These are phyloP conservation scores for Microsporum ferrugineum DNA, from an alignment of 2,329 filamentous ascomycete genomes.

Conservation along the genomic window DNA sequence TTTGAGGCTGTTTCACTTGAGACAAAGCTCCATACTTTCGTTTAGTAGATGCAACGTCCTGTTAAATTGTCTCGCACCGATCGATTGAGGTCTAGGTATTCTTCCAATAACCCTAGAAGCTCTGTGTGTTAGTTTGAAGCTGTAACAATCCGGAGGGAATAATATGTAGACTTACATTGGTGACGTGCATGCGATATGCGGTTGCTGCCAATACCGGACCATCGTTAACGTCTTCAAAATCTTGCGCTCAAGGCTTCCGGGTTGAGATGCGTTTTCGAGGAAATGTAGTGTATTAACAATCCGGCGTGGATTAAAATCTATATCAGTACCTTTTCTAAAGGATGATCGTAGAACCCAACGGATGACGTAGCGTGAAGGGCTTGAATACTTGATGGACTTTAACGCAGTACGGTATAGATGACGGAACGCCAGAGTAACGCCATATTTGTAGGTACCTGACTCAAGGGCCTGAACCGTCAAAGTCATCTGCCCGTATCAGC, in stretches of 20 bases:
- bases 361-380: constrained; percentile 45
- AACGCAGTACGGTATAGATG: constrained; percentile 44
- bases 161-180: constrained; percentile 21
- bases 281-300: constrained; percentile 38
- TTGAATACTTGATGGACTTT: constrained; percentile 46
- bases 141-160: background rate
- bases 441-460: constrained; percentile 16
- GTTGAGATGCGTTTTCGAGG: constrained; percentile 30
- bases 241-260: constrained; percentile 35
- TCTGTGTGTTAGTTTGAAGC: background rate
- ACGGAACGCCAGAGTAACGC: constrained; percentile 45
- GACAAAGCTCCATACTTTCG: constrained; percentile 37
- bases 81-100: constrained; percentile 17
- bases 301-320: constrained; percentile 30
- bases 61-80: constrained; percentile 32
- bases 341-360: constrained; percentile 34
- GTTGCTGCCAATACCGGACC: constrained; percentile 34
- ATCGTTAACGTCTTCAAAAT: constrained; percentile 37
- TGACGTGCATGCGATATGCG: constrained; percentile 16
- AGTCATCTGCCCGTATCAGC: constrained; percentile 7
- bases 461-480: constrained; percentile 13
- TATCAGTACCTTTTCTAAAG: constrained; percentile 29
- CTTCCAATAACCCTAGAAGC: background rate
- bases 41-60: constrained; percentile 37
- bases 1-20: constrained; percentile 14